Conservation (phyloP, 495 filamentous ascomycete species). For the Tirmania nivea region DNA sequence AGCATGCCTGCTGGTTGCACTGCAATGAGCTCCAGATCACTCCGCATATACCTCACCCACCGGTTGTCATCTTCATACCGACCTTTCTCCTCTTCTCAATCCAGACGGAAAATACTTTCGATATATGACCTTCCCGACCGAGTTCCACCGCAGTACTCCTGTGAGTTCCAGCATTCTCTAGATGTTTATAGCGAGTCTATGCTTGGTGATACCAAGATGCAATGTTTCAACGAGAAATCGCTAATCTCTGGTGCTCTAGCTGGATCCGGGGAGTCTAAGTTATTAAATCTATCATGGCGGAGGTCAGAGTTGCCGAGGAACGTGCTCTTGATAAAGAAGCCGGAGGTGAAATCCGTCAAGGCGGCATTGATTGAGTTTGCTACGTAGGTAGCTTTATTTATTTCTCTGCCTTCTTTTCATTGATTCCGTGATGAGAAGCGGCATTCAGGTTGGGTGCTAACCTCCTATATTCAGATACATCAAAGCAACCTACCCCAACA, state of each 20-base stretch:
- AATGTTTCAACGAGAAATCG: neutral
- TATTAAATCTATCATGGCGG: conserved; percentile 70
- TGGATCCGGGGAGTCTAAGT: conserved; percentile 27
- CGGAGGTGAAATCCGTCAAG: conserved; percentile 47
- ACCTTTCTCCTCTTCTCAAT: conserved; percentile 26
- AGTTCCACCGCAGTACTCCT: conserved; percentile 28
- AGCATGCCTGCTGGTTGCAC: too few species aligned
- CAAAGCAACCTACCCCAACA: conserved; percentile 51
- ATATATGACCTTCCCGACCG: conserved; percentile 31
- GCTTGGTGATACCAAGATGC: too few species aligned
- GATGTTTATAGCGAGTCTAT: neutral
- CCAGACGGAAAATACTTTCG: conserved; percentile 27
- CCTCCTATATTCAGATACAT: conserved; percentile 36
- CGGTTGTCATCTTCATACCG: conserved; percentile 6
- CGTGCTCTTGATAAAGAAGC: conserved; percentile 73
- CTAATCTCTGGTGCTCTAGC: conserved; percentile 6
- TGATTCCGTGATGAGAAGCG: too few species aligned
- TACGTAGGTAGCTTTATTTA: conserved; percentile 25
- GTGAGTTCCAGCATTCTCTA: conserved; percentile 3
- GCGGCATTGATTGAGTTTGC: conserved; percentile 56
- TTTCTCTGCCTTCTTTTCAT: neutral
- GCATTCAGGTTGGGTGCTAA: neutral
- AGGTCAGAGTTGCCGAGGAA: conserved; percentile 56
- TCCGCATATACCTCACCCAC: neutral
- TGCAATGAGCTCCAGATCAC: too few species aligned